phyloP scores from a whole-genome alignment of 805 yeast genomes.

The Yarrowia bubula region DNA sequence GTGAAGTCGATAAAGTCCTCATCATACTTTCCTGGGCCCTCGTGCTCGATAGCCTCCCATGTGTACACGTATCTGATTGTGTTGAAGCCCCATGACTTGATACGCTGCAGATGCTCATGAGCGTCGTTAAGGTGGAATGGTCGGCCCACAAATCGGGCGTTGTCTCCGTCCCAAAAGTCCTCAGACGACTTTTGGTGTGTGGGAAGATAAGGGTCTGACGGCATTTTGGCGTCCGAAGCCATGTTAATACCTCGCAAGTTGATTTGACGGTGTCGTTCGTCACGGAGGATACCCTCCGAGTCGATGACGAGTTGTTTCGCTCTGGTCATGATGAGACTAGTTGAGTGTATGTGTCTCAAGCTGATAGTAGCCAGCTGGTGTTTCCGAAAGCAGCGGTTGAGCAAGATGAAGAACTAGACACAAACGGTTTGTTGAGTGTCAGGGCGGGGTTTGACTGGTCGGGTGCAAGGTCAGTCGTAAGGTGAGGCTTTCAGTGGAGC shows the following conservation, averaged over 20 bases:
- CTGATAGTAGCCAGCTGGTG: too few species aligned
- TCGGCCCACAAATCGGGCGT: slow-evolving; percentile 70
- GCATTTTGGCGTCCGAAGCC: slow-evolving; percentile 71
- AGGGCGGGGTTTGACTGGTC: too few species aligned
- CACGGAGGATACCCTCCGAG: slow-evolving; percentile 56
- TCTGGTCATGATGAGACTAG: neutral
- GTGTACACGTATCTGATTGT: slow-evolving; percentile 73
- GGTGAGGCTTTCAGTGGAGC: too few species aligned
- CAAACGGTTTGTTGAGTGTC: too few species aligned
- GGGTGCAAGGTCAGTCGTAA: too few species aligned
- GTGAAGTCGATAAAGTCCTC: slow-evolving; percentile 72
- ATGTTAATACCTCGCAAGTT: slow-evolving; percentile 75
- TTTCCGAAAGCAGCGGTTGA: neutral
- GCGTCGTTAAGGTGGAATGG: slow-evolving; percentile 79
- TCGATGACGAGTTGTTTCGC: slow-evolving; percentile 36
- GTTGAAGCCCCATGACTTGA: slow-evolving; percentile 79
- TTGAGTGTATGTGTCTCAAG: too few species aligned
- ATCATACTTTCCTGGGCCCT: slow-evolving; percentile 80
- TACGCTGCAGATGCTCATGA: slow-evolving; percentile 60
- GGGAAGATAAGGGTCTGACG: slow-evolving; percentile 50
- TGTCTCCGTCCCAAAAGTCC: slow-evolving; percentile 58
- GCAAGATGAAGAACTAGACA: neutral
- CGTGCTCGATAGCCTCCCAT: slow-evolving; percentile 91
- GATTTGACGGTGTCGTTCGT: slow-evolving; percentile 54
- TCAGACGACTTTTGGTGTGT: slow-evolving; percentile 40